Percentiles rank a stretch among this genome's conserved stretches.
phyloP scores from a whole-genome alignment of 495 filamentous ascomycete species.

The Aspergillus panamensis region DNA sequence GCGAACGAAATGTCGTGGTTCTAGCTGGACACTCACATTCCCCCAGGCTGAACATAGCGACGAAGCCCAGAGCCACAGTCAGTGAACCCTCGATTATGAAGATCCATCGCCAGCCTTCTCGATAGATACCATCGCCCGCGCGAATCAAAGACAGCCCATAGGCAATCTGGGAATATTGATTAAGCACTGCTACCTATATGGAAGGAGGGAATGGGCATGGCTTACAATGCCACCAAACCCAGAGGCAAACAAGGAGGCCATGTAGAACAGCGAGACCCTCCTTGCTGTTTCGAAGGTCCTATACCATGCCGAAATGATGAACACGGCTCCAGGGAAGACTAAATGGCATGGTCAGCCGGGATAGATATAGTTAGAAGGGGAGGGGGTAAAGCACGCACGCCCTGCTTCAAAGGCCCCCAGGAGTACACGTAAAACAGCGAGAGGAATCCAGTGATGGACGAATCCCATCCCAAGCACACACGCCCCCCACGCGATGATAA shows the following conservation, averaged over 20 bases:
- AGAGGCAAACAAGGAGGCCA: not conserved
- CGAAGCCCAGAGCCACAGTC: not conserved
- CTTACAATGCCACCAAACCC: conserved; percentile 2
- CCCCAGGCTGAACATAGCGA: not conserved
- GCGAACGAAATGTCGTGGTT: too few relatives aligned
- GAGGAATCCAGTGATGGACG: not conserved
- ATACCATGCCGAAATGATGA: conserved; percentile 1
- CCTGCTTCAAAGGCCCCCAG: not conserved
- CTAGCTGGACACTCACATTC: not conserved
- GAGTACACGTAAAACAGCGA: not conserved
- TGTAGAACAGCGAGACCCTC: not conserved
- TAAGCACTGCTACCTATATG: not conserved
- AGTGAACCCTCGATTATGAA: not conserved
- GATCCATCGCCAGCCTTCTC: conserved; percentile 3
- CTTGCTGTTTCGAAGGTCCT: not conserved
- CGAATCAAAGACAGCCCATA: not conserved
- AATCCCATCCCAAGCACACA: conserved; percentile 1
- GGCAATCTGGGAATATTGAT: not conserved
- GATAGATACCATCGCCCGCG: not conserved
- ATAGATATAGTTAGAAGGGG: not conserved
- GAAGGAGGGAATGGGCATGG: not conserved
- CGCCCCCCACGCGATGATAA: not conserved
- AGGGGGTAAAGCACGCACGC: not conserved
- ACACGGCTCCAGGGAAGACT: not conserved
- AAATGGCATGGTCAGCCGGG: not conserved